Percentiles rank a stretch among this genome's conserved stretches.
phyloP scores from a whole-genome alignment of 1,139 yeast genomes.

The Blastobotrys indianensis region DNA sequence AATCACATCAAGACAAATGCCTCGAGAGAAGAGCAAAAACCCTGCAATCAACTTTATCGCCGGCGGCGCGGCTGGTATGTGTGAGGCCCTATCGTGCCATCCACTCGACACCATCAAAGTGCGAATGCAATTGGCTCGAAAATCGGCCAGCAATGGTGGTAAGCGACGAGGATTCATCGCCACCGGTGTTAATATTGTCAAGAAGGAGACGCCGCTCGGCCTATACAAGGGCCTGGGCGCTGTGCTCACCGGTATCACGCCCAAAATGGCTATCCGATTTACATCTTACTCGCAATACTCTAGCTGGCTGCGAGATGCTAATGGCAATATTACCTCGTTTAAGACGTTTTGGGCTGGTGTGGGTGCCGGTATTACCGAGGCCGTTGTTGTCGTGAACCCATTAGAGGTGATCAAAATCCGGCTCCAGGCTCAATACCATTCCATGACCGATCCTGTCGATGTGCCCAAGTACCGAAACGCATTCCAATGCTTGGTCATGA shows the following conservation, averaged over 20 bases:
- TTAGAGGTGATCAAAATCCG: constrained; percentile 96
- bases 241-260: constrained; percentile 93
- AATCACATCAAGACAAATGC: constrained; percentile 18
- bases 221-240: constrained; percentile 96
- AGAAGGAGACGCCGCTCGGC: constrained; percentile 77
- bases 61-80: constrained; percentile 96
- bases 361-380: constrained; percentile 96
- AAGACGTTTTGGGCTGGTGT: constrained; percentile 85
- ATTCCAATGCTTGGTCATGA: constrained; percentile 80
- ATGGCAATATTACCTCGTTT: constrained; percentile 61
- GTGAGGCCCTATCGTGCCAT: constrained; percentile 94
- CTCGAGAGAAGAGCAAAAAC: constrained; percentile 32
- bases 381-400: constrained; percentile 89
- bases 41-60: constrained; percentile 78
- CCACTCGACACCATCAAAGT: constrained; percentile 91
- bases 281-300: constrained; percentile 89
- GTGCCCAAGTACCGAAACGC: constrained; percentile 88
- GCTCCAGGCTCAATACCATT: constrained; percentile 91
- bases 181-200: constrained; percentile 75
- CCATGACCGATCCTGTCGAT: constrained; percentile 75
- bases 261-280: constrained; percentile 96
- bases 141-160: constrained; percentile 16
- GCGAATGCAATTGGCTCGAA: constrained; percentile 79
- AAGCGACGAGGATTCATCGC: constrained; percentile 72
- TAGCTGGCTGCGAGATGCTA: constrained; percentile 52